Evolutionary conservation across 1,139 yeast genomes (phyloP).

Genomic region (Blastobotrys indianensis): DNA sequence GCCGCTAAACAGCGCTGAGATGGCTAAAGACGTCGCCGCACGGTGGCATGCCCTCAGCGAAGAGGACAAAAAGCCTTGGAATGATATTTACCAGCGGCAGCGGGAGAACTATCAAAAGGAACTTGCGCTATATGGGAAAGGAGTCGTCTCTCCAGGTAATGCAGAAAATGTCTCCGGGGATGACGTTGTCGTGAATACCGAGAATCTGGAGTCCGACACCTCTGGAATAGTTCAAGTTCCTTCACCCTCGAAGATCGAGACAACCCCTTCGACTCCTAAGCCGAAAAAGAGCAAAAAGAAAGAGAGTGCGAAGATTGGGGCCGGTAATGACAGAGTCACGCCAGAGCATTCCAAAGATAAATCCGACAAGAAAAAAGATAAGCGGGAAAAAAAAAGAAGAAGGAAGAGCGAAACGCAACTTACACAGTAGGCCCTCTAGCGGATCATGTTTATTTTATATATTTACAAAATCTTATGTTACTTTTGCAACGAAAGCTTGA

Average conservation of each 20-base stretch:
- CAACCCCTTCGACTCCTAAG: slow-evolving; percentile 3
- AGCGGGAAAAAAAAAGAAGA: slow-evolving; percentile 22
- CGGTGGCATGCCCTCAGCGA: slow-evolving; percentile 69
- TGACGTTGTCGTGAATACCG: neutral
- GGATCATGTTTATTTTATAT: neutral
- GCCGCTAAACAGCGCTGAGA: slow-evolving; percentile 64
- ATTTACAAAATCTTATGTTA: neutral
- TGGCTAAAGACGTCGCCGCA: slow-evolving; percentile 70
- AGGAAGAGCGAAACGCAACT: slow-evolving; percentile 18
- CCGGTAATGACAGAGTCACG: neutral
- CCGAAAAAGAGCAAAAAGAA: slow-evolving; percentile 1
- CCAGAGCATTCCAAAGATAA: neutral
- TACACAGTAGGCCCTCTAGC: neutral
- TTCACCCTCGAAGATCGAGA: neutral
- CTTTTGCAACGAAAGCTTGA: neutral
- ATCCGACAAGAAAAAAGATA: slow-evolving; percentile 16
- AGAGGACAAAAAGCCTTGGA: slow-evolving; percentile 70
- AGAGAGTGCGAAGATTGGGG: slow-evolving; percentile 1
- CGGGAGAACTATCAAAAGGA: slow-evolving; percentile 57
- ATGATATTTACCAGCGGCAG: slow-evolving; percentile 62
- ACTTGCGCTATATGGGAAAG: slow-evolving; percentile 56
- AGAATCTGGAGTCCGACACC: too few species aligned
- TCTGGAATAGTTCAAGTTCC: too few species aligned
- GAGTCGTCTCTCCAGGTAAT: slow-evolving; percentile 30
- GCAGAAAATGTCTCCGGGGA: slow-evolving; percentile 8